phyloP scores from a whole-genome alignment of 495 filamentous ascomycete genomes.

The Pseudoneurospora amorphoporcata region DNA sequence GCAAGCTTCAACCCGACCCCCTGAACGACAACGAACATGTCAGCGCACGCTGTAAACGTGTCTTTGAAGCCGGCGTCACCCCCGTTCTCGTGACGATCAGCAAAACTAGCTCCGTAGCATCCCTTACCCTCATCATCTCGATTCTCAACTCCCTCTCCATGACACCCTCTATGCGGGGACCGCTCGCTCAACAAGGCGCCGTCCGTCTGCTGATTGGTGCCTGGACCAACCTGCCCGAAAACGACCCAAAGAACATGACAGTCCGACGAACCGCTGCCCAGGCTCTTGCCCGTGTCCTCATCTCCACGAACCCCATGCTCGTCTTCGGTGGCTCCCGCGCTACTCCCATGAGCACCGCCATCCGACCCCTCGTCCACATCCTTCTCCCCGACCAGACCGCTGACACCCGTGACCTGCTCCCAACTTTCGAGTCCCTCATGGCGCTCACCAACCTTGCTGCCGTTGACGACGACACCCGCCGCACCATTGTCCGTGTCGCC shows the following conservation, averaged over 20 bases:
- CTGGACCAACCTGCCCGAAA: constrained; percentile 46
- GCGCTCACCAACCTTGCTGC: constrained; percentile 92
- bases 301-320: constrained; percentile 75
- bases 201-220: constrained; percentile 70
- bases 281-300: constrained; percentile 82
- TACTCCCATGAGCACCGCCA: constrained; percentile 61
- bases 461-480: constrained; percentile 56
- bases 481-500: constrained; percentile 58
- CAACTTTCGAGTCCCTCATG: constrained; percentile 79
- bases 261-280: constrained; percentile 61
- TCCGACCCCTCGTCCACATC: constrained; percentile 67
- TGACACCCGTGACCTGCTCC: constrained; percentile 69
- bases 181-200: constrained; percentile 81
- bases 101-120: constrained; percentile 53
- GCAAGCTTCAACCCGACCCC: constrained; percentile 52
- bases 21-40: constrained; percentile 68
- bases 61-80: constrained; percentile 68
- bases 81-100: constrained; percentile 60
- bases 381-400: constrained; percentile 47
- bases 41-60: constrained; percentile 57
- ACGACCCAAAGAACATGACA: constrained; percentile 26
- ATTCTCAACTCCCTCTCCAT: constrained; percentile 71
- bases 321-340: constrained; percentile 72
- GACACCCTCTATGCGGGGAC: constrained; percentile 58
- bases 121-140: constrained; percentile 55